Evolutionary conservation across 345 rosid genomes (phyloP), one percentile per base, ranked within the genome.

Genomic region (Dimocarpus longan): DNA sequence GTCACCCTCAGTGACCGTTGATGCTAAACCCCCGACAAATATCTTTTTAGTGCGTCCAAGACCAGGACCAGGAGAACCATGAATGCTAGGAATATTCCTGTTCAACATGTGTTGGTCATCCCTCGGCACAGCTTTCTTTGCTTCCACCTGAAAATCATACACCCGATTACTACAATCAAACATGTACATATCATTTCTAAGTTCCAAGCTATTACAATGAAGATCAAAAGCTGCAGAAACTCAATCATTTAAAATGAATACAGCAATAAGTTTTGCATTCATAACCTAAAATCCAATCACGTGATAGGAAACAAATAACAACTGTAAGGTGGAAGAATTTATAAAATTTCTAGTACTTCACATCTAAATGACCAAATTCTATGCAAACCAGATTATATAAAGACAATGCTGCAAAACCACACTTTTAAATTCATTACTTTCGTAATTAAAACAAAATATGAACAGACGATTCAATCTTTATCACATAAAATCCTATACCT

Each of bases 51-150:
- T 90, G 78, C 91, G 90, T 16, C 87, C 88, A 40, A 78, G 87
- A 68, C 90, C 88, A 44, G 80, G 87, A 74, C 89, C 82, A 2
- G 95, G 92, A 82, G 90, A 94, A 64, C 89, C 87, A 73, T 90
- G 91, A 73, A 86, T 86, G 71, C 84, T 89, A 76, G 86, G 77
- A 16, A 84, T 81, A 74, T 68, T 88, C 67, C 95, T 88, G 66
- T 82, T 90, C 48, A 90, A 80, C 80, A 90, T 88, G 79, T 92
- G 91, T 69, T 92, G 97, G 85, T 92, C 98, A 79, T 94, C 98
- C 71, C 98, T 79, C 42, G 95, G 97, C 44, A 94, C 97, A 54
- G 98, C 98, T 86, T 92, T 95, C 90, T 95, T 95, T 56, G 98
- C 98, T 84, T 95, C 98, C 37, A 95, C 98, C 98, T 93, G 89